Base-by-base conservation (phyloP, 768 basidiomycete species). In the Artomyces pyxidatus region DNA sequence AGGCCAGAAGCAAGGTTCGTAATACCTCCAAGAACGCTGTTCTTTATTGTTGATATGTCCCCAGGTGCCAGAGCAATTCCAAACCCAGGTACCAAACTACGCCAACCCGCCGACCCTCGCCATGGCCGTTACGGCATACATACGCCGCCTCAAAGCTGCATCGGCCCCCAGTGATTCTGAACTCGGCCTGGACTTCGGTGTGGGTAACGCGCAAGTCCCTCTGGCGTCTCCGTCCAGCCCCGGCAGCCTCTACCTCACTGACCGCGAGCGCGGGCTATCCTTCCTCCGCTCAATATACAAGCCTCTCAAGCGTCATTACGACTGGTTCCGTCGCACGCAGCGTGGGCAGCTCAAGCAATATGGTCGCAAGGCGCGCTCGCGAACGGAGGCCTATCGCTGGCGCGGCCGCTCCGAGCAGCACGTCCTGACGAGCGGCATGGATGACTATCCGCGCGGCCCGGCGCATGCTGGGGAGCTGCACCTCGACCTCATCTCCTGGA, bases 271-370 rank as follows among this genome's bases (percentile, higher is more conserved):
- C 17, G 85, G 85, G 0, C 67, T 79, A 2, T 62, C 69, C 2
- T 95, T 81, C 69, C 76, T 98, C 37, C 77, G 72, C 45, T 83
- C 81, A 3, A 88, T 96, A 44, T 98, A 98, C 61, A 66, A 69
- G 19, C 85, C 88, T 0, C 73, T 97, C 12, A 88, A 87, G 59
- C 78, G 88, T 23, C 95, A 97, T 63, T 97, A 95, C 62, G 84
- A 90, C 46, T 98, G 94, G 94, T 96, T 98, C 76, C 80, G 90
- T 37, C 81, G 83, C 39, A 96, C 94, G 3, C 94, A 98, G 63
- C 78, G 88, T 4, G 94, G 94, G 7, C 90, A 94, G 63, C 85
- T 97, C 58, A 90, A 89, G 61, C 89, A 91, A 61, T 98, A 91
- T 62, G 80, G 77, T 3, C 77, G 94, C 29, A 77, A 76, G 48